These are phyloP conservation scores for Pseudonectria foliicola DNA, from an alignment of 2,329 filamentous ascomycete genomes.

Conservation along the genomic window DNA sequence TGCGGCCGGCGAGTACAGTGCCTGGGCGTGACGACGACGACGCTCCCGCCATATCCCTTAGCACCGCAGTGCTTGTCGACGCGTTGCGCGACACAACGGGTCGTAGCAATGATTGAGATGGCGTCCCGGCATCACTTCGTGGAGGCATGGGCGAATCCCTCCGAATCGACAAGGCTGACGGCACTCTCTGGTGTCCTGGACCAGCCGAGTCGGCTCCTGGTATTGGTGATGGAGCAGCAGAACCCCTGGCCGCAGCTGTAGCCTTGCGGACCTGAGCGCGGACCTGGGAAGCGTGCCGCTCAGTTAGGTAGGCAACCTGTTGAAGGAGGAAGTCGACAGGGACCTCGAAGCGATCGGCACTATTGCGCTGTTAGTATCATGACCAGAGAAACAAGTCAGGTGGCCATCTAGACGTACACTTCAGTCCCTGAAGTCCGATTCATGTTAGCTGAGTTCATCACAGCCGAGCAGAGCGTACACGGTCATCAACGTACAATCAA, in stretches of 20 bases:
- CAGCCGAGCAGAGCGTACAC: not conserved
- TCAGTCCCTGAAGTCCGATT: slow-evolving; percentile 54
- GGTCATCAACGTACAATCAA: slow-evolving; percentile 63
- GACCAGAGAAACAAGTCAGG: slow-evolving; percentile 3
- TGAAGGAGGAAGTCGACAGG: slow-evolving; percentile 83
- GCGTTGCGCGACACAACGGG: slow-evolving; percentile 41
- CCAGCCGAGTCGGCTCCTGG: slow-evolving; percentile 41
- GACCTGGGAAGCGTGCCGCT: slow-evolving; percentile 83
- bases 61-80: slow-evolving; percentile 39
- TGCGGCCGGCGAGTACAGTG: slow-evolving; percentile 14
- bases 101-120: slow-evolving; percentile 35
- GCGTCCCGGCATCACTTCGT: slow-evolving; percentile 41
- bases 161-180: slow-evolving; percentile 50
- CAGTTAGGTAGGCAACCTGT: slow-evolving; percentile 89
- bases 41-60: slow-evolving; percentile 28
- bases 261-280: slow-evolving; percentile 81
- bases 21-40: slow-evolving; percentile 24
- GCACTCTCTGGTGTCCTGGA: slow-evolving; percentile 32
- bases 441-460: slow-evolving; percentile 12
- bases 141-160: slow-evolving; percentile 46
- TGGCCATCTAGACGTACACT: slow-evolving; percentile 48
- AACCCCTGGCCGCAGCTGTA: slow-evolving; percentile 49
- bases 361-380: slow-evolving; percentile 27
- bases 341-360: slow-evolving; percentile 73
- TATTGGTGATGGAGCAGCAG: slow-evolving; percentile 49